Evolutionary conservation across 2,329 filamentous ascomycete genomes (phyloP).

Genomic region (Neofusicoccum kwambonambiense): DNA sequence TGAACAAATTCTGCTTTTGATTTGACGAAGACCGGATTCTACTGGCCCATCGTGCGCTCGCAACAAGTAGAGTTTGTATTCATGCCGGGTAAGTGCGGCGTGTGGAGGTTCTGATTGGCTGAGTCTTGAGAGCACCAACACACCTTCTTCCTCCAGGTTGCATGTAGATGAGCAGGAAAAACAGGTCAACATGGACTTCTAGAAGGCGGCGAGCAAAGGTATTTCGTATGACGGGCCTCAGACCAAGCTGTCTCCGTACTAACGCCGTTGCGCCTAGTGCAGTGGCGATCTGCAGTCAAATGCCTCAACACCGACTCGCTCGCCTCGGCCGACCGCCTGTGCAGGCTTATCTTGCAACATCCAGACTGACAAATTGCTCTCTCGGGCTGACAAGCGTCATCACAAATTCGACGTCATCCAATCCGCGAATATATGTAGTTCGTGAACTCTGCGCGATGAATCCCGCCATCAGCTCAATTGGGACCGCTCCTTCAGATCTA

Average conservation of each 20-base stretch:
- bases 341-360: neutral
- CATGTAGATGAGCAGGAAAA: too few relatives aligned
- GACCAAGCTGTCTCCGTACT: neutral
- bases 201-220: neutral
- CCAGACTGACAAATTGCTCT: neutral
- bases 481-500: neutral
- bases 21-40: too few relatives aligned
- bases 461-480: neutral
- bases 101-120: too few relatives aligned
- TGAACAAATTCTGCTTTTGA: too few relatives aligned
- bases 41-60: too few relatives aligned
- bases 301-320: neutral
- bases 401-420: neutral
- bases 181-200: too few relatives aligned
- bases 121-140: too few relatives aligned
- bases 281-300: neutral
- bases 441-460: neutral
- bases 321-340: neutral
- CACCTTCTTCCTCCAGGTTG: too few relatives aligned
- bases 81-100: too few relatives aligned
- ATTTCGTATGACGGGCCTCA: neutral
- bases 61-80: too few relatives aligned
- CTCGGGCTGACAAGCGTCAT: neutral
- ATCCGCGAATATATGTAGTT: neutral
- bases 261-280: neutral